phyloP scores from a whole-genome alignment of 345 rosid genomes.

The Noccaea bulbosa region DNA sequence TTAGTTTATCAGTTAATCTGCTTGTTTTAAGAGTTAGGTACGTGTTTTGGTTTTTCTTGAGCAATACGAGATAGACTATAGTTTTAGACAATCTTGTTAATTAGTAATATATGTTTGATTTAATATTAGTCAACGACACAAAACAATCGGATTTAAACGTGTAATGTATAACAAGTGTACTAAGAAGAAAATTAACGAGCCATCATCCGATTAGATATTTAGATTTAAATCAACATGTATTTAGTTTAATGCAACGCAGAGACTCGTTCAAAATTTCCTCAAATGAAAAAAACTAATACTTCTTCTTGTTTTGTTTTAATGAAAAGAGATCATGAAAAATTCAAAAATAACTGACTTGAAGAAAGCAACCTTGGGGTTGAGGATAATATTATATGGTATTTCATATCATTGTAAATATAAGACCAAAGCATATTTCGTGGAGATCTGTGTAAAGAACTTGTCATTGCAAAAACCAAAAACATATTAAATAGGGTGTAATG shows the following conservation, averaged over 20 bases:
- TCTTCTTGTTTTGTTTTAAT: background rate
- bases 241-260: conserved; percentile 12
- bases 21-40: background rate
- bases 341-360: background rate
- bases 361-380: conserved; percentile 24
- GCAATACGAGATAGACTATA: background rate
- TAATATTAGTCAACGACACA: conserved; percentile 22
- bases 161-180: conserved; percentile 26
- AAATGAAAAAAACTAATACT: background rate
- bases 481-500: background rate
- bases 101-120: conserved; percentile 10
- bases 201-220: conserved; percentile 14
- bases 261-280: conserved; percentile 32
- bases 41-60: conserved; percentile 3
- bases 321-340: background rate
- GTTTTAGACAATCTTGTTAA: conserved; percentile 1
- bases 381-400: background rate
- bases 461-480: conserved; percentile 8
- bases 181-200: conserved; percentile 26
- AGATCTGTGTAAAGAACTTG: conserved; percentile 29
- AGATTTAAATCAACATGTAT: conserved; percentile 36
- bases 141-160: conserved; percentile 8
- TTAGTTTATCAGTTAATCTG: background rate
- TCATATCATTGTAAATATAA: background rate
- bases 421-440: conserved; percentile 22